A percentile compares a stretch with the other conserved stretches of the same genome.
Evolutionary conservation across 2,329 filamentous ascomycete species (phyloP).

Genomic region (Aschersonia sp.): DNA sequence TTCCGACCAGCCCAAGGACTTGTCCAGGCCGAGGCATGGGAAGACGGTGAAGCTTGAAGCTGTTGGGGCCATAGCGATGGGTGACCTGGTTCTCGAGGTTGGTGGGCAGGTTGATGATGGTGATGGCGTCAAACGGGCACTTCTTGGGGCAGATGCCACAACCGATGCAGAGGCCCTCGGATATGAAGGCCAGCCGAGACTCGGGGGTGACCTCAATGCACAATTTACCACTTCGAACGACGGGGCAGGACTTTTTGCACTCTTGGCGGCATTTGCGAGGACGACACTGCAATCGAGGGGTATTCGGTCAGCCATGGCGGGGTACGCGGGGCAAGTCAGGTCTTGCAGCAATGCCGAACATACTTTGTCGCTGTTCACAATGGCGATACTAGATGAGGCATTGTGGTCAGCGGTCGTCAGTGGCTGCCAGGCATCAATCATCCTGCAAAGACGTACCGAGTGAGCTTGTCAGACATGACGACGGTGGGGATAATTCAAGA

Average conservation of each 20-base stretch:
- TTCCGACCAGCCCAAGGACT: constrained; percentile 90
- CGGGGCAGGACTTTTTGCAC: constrained; percentile 97
- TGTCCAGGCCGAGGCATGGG: constrained; percentile 93
- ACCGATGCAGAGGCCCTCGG: constrained; percentile 88
- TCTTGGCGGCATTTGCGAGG: constrained; percentile 84
- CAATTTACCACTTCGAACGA: constrained; percentile 92
- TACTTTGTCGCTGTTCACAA: constrained; percentile 97
- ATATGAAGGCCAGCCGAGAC: constrained; percentile 96
- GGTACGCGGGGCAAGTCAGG: constrained; percentile 7
- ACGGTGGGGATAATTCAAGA: constrained; percentile 6
- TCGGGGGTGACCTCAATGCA: constrained; percentile 86
- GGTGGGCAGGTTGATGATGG: constrained; percentile 99
- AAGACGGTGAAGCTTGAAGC: constrained; percentile 96
- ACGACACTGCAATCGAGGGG: constrained; percentile 18
- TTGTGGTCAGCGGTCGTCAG: constrained; percentile 11
- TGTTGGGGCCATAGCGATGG: constrained; percentile 97
- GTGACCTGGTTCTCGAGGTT: constrained; percentile 98
- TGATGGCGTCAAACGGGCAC: constrained; percentile 96
- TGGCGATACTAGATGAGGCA: constrained; percentile 62
- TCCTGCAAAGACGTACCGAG: constrained; percentile 52
- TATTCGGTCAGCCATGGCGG: constrained; percentile 14
- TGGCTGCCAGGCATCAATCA: neutral
- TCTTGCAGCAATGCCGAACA: constrained; percentile 11
- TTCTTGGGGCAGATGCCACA: constrained; percentile 99
- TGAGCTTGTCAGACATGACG: constrained; percentile 85